Evolutionary conservation across 129 eudicot species (phyloP), one percentile per base, ranked within the genome.

Genomic region (Centrapalus pauciflorus): DNA sequence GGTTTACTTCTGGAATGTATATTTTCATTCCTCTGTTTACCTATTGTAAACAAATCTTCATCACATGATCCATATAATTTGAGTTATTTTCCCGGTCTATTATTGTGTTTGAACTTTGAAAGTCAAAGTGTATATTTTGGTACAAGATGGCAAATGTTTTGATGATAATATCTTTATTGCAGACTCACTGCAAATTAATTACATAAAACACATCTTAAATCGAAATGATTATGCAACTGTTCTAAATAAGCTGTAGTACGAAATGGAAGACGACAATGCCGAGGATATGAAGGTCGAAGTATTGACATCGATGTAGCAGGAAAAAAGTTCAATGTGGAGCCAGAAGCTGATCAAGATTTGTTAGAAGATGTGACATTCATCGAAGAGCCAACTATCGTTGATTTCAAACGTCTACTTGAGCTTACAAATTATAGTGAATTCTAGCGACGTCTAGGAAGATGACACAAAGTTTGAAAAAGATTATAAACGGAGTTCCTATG

Each of bases 241-340:
- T 73, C 29, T 73, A 26, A 70, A 58, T n/a, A n/a, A n/a, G n/a
- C 66, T 14, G 0, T 29, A 26, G 62, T 54, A 57, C 21, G 76
- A 71, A 37, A 78, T 81, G 79, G 84, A 81, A 76, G 69, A 64
- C 45, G 79, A 74, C 11, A 73, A 64, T 16, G 55, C 65, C n/a
- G 86, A 75, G 66, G 84, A 83, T 21, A 83, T 83, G 81, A 87
- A 83, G 45, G 49, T 80, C 41, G 87, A 82, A 55, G 84, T 75
- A 82, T 83, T 83, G 40, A 83, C 78, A 83, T 83, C 16, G 79
- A 87, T 40, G 89, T 73, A 81, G 89, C 76, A 1, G 87, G 95
- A 13, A 83, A 82, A 46, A 84, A 66, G 29, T 83, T 87, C 75
- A 83, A 83, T 29, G 72, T 87, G 10, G 89, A 86, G 29, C 89